These are phyloP conservation scores for Ophiosphaerella narmari DNA, from an alignment of 2,329 filamentous ascomycete species.

Conservation along the genomic window DNA sequence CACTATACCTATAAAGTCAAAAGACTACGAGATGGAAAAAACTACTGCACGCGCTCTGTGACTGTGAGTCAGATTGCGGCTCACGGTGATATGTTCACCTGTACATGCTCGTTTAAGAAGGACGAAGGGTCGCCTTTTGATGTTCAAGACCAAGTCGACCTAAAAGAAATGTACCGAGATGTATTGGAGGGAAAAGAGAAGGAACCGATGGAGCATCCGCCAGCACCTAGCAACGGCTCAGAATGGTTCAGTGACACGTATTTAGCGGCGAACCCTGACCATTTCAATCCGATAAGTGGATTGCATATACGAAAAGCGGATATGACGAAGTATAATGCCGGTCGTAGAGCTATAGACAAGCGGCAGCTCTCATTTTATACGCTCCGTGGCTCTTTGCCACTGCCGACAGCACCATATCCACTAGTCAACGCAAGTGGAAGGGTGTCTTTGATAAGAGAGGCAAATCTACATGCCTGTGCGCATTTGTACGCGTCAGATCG, in stretches of 20 bases:
- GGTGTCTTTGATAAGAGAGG: slow-evolving; percentile 18
- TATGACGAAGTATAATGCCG: slow-evolving; percentile 56
- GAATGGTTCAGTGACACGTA: slow-evolving; percentile 34
- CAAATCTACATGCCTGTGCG: slow-evolving; percentile 62
- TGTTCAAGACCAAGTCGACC: slow-evolving; percentile 41
- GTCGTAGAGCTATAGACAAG: slow-evolving; percentile 42
- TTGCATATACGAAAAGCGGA: slow-evolving; percentile 58
- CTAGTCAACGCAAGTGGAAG: slow-evolving; percentile 2
- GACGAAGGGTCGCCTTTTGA: slow-evolving; percentile 43
- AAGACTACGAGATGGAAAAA: slow-evolving; percentile 56
- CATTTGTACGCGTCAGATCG: slow-evolving; percentile 63
- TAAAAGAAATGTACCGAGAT: slow-evolving; percentile 42
- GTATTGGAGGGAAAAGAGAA: slow-evolving; percentile 42
- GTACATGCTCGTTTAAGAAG: slow-evolving; percentile 58
- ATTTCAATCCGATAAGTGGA: slow-evolving; percentile 50
- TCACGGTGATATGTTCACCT: slow-evolving; percentile 57
- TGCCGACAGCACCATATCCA: slow-evolving; percentile 31
- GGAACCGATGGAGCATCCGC: slow-evolving; percentile 31
- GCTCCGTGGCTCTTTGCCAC: slow-evolving; percentile 39
- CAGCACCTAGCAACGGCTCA: slow-evolving; percentile 27
- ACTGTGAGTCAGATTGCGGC: slow-evolving; percentile 55
- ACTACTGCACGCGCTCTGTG: slow-evolving; percentile 58
- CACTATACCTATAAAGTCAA: slow-evolving; percentile 59
- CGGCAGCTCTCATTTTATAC: slow-evolving; percentile 41
- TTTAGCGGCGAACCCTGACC: slow-evolving; percentile 36